Base-by-base conservation (phyloP, 805 yeast species). In the Metschnikowia reukaufii region DNA sequence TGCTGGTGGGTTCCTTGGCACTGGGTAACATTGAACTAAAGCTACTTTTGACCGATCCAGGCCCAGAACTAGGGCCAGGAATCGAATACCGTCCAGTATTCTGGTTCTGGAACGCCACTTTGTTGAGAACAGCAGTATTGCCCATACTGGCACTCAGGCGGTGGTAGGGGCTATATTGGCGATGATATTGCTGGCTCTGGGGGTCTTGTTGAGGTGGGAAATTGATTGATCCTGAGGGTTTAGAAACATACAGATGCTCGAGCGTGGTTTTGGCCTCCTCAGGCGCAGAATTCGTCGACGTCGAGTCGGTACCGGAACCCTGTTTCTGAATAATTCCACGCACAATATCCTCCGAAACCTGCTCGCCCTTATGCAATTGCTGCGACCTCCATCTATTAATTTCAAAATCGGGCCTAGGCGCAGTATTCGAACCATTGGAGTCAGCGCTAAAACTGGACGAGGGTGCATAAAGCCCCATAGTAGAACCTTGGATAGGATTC, bases 381-480 rank as follows among this genome's bases (percentile, higher is more conserved):
- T 44, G 44, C 8, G 52, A 44, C 27, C 46, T 25, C 52, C 52
- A 49, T 23, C 45, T 42, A 29, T 41, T 39, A 40, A 49, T 49
- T 21, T 49, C 49, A 13, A 45, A 32, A 10, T 35, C 37, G 7
- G 47, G 45, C 20, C 45, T 45, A n/a, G 45, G 16, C 19, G 21
- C 20, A n/a, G 36, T 17, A 21, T 13, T 38, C 10, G 34, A 37
- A 12, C 39, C 41, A 21, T 39, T 35, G 8, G 48, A 45, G 12
- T 45, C 44, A 3, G 40, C 44, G 15, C 44, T 45, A 29, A 39
- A 34, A 18, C 37, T 39, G n/a, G 44, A 30, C 9, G 40, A 34
- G 17, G 30, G 23, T n/a, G 20, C 34, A 21, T 44, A 44, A 16
- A 29, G 39, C 13, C 39, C 43, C 30, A 33, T 19, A 8, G 12